Percentiles rank a stretch among this genome's conserved stretches.
phyloP scores from a whole-genome alignment of 148 eudicot species.

The Rhododendron vialii region DNA sequence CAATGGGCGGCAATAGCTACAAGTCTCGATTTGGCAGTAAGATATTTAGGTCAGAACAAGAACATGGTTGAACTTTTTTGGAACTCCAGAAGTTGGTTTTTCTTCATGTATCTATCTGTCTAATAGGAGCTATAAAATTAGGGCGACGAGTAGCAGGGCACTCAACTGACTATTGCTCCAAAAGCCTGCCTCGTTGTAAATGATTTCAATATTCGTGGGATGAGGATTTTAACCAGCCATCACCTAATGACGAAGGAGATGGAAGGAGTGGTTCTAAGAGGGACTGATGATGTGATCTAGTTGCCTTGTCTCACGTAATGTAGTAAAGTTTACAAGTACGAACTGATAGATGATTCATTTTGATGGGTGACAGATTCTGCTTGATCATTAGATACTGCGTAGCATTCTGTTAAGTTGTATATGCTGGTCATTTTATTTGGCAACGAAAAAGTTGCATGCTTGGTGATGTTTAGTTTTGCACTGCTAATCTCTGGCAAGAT shows the following conservation, averaged over 20 bases:
- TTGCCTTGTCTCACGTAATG: neutral
- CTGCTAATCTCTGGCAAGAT: neutral
- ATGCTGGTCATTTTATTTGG: neutral
- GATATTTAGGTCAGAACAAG: neutral
- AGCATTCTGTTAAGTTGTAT: neutral
- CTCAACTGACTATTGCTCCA: neutral
- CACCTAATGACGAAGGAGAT: neutral
- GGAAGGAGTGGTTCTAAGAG: neutral
- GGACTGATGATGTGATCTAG: neutral
- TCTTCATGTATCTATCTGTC: neutral
- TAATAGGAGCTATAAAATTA: neutral
- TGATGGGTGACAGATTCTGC: neutral
- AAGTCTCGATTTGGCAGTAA: neutral
- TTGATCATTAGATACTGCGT: neutral
- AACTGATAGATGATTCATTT: neutral
- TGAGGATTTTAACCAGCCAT: neutral
- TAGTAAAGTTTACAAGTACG: neutral
- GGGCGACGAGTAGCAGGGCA: neutral
- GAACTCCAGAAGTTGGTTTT: neutral
- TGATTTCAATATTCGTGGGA: neutral
- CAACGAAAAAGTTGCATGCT: neutral
- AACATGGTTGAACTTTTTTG: neutral
- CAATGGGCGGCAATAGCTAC: neutral
- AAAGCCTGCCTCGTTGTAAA: neutral
- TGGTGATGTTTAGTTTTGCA: neutral